Conservation (phyloP, 2,329 filamentous ascomycete genomes). For the Kalaharituber pfeilii region DNA sequence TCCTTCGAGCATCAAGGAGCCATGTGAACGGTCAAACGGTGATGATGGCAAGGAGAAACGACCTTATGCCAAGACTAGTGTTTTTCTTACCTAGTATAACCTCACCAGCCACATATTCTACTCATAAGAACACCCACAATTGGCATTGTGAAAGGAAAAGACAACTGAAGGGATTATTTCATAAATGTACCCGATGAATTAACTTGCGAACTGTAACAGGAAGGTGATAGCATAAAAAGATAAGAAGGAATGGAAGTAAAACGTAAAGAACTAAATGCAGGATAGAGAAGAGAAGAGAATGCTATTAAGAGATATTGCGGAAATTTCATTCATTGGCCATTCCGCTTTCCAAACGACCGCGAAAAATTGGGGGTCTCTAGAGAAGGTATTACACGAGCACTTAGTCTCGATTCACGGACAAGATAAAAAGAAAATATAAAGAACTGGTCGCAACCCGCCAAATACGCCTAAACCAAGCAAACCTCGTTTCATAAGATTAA, state of each 20-base stretch:
- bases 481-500: neutral
- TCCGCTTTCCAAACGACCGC: neutral
- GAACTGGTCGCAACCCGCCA: conserved; percentile 11
- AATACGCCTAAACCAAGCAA: conserved; percentile 8
- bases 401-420: neutral
- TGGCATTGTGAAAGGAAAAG: too few species aligned
- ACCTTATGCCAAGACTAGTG: too few species aligned
- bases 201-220: too few species aligned
- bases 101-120: too few species aligned
- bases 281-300: neutral
- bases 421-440: conserved; percentile 3
- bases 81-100: too few species aligned
- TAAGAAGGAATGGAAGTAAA: conserved; percentile 2
- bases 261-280: neutral
- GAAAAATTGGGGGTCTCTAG: neutral
- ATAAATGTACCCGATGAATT: too few species aligned
- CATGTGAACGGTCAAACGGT: too few species aligned
- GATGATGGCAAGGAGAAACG: too few species aligned
- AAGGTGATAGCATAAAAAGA: neutral
- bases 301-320: neutral
- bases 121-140: too few species aligned
- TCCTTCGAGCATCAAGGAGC: too few species aligned
- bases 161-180: too few species aligned
- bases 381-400: conserved; percentile 1
- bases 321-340: neutral